These are phyloP conservation scores for Cytidiella melzeri DNA, from an alignment of 768 basidiomycete species.

Conservation along the genomic window DNA sequence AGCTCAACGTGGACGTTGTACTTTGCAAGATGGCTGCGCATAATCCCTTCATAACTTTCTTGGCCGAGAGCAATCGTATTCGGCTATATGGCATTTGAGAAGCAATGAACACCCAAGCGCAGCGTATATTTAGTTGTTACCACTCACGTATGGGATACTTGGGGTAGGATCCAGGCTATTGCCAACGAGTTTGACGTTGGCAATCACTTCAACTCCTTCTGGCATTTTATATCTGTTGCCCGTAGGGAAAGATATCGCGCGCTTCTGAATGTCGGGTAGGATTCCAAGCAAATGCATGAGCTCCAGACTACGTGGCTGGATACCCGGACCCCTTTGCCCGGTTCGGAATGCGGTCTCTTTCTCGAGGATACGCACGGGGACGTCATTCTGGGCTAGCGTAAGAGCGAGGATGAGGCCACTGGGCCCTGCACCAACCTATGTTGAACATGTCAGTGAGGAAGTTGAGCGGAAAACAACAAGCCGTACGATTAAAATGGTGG, in stretches of 20 bases:
- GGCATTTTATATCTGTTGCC: slow-evolving; percentile 6
- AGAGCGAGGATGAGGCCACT: slow-evolving; percentile 11
- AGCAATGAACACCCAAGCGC: background rate
- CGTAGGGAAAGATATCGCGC: slow-evolving; percentile 3
- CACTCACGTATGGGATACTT: background rate
- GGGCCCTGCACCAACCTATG: slow-evolving; percentile 12
- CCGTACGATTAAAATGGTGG: too few relatives aligned
- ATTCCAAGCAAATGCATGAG: slow-evolving; percentile 7
- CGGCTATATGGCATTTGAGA: background rate
- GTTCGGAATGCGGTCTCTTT: background rate
- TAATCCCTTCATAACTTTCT: background rate
- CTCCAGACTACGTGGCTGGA: slow-evolving; percentile 16
- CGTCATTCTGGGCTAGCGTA: slow-evolving; percentile 10
- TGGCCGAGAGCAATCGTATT: background rate
- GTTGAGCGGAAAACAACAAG: too few relatives aligned
- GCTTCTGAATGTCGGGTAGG: slow-evolving; percentile 5
- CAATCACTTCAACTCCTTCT: background rate
- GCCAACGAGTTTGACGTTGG: background rate
- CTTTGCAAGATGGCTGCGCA: background rate
- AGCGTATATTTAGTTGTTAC: background rate
- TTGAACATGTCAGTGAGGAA: too few relatives aligned
- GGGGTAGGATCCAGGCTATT: background rate
- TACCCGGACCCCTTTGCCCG: slow-evolving; percentile 18
- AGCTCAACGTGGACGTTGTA: slow-evolving; percentile 9
- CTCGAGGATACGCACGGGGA: slow-evolving; percentile 13